phyloP scores from a whole-genome alignment of 2,329 filamentous ascomycete genomes.

The Zymoseptoria brevis region DNA sequence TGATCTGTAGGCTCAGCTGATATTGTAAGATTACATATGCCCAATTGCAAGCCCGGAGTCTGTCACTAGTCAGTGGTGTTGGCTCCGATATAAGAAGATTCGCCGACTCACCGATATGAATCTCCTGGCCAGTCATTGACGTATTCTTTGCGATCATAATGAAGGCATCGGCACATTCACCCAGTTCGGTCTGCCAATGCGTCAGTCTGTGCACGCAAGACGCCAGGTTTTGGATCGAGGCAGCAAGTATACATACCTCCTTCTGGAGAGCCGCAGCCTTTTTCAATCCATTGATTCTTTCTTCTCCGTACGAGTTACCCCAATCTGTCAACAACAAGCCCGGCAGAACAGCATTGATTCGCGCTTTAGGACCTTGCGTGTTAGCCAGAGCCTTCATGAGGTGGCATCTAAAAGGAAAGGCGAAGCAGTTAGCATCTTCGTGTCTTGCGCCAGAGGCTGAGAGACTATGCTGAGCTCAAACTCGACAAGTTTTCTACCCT shows the following conservation, averaged over 20 bases:
- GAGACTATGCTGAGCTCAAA: too few species aligned
- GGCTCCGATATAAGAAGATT: neutral
- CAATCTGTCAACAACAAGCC: conserved; percentile 62
- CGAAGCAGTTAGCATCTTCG: too few species aligned
- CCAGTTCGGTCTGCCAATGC: conserved; percentile 37
- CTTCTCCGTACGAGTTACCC: conserved; percentile 42
- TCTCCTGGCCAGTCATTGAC: conserved; percentile 41
- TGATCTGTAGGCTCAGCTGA: neutral
- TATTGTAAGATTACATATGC: conserved; percentile 6
- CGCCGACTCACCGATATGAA: conserved; percentile 34
- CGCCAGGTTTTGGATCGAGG: neutral
- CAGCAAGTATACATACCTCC: conserved; percentile 35
- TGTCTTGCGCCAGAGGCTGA: too few species aligned
- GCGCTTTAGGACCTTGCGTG: conserved; percentile 53
- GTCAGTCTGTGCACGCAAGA: neutral
- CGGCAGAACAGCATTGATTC: conserved; percentile 58
- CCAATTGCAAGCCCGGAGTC: conserved; percentile 13
- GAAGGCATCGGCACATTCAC: conserved; percentile 50
- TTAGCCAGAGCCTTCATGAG: conserved; percentile 54
- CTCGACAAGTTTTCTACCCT: too few species aligned
- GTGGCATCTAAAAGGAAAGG: too few species aligned
- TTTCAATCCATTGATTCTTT: conserved; percentile 47
- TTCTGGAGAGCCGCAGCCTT: conserved; percentile 54
- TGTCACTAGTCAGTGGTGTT: neutral
- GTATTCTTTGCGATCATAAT: conserved; percentile 48